A percentile compares a stretch with the other conserved stretches of the same genome.
Evolutionary conservation across 163 green algal genomes (phyloP).

Genomic region (Picocystis sp.): DNA sequence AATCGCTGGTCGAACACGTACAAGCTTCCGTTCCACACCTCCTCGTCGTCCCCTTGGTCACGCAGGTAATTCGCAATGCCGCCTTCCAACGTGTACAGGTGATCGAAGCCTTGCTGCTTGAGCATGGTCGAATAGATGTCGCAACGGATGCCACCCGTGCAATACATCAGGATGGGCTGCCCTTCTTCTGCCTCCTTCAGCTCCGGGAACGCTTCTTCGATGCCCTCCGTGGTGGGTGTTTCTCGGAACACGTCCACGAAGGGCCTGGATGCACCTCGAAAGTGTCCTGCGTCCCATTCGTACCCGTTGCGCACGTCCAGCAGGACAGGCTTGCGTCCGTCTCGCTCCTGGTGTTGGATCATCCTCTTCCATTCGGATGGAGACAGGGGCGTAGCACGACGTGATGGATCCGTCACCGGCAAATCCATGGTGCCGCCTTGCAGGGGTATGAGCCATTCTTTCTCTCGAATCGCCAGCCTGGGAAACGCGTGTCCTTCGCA

Average conservation of each 20-base stretch:
- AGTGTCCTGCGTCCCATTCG: slow-evolving; percentile 97
- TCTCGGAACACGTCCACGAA: slow-evolving; percentile 60
- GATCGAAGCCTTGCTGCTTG: slow-evolving; percentile 55
- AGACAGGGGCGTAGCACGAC: slow-evolving; percentile 47
- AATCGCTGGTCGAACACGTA: slow-evolving; percentile 95
- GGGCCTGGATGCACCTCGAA: slow-evolving; percentile 43
- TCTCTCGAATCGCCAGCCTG: slow-evolving; percentile 41
- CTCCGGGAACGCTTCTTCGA: slow-evolving; percentile 8
- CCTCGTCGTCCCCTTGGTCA: slow-evolving; percentile 31
- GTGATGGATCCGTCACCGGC: slow-evolving; percentile 21
- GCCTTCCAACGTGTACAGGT: slow-evolving; percentile 81
- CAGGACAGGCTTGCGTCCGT: slow-evolving; percentile 37
- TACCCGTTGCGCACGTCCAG: slow-evolving; percentile 94
- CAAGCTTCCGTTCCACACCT: slow-evolving; percentile 75
- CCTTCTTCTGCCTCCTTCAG: slow-evolving; percentile 10
- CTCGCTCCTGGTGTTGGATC: slow-evolving; percentile 21
- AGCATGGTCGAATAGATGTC: slow-evolving; percentile 89
- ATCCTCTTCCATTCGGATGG: slow-evolving; percentile 62
- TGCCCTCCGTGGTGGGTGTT: slow-evolving; percentile 37
- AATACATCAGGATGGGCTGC: slow-evolving; percentile 76
- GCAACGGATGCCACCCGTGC: slow-evolving; percentile 95
- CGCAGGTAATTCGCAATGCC: slow-evolving; percentile 65
- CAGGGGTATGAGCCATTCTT: slow-evolving; percentile 20
- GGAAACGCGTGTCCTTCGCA: slow-evolving; percentile 61
- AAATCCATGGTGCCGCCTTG: slow-evolving; percentile 11